Conservation (phyloP, 345 rosid genomes). For the Citrus medica region DNA sequence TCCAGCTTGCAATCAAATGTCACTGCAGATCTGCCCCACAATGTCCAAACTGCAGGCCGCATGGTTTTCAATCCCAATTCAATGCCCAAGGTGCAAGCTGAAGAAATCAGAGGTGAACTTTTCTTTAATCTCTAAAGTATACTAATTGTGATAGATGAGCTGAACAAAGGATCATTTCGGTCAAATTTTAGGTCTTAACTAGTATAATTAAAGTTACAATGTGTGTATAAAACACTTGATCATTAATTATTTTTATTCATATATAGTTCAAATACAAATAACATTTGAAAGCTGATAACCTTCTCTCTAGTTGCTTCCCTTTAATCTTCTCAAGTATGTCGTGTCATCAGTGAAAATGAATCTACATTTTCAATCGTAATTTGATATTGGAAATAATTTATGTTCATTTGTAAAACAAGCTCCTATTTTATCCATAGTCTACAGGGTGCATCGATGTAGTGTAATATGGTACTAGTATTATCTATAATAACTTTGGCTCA, state of each 20-base stretch:
- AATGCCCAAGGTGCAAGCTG: background rate
- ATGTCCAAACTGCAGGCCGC: conserved; percentile 15
- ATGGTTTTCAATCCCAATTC: background rate
- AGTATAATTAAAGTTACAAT: background rate
- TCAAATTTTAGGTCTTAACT: background rate
- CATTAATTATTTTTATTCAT: background rate
- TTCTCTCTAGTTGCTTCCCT: background rate
- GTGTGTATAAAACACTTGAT: background rate
- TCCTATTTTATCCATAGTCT: background rate
- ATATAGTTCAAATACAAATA: background rate
- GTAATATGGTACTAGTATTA: no score
- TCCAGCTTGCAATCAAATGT: conserved; percentile 10
- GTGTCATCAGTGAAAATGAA: background rate
- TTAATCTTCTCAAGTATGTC: background rate
- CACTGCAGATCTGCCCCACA: conserved; percentile 8
- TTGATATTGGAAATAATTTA: background rate
- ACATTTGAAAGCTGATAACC: background rate
- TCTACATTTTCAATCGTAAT: background rate
- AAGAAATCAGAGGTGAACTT: conserved; percentile 18
- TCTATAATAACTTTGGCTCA: background rate
- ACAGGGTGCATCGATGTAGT: background rate
- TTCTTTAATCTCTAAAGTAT: background rate
- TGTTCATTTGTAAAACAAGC: background rate
- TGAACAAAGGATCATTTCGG: background rate
- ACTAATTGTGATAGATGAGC: background rate